phyloP scores from a whole-genome alignment of 2,329 filamentous ascomycete genomes.

The Pyricularia sp. region DNA sequence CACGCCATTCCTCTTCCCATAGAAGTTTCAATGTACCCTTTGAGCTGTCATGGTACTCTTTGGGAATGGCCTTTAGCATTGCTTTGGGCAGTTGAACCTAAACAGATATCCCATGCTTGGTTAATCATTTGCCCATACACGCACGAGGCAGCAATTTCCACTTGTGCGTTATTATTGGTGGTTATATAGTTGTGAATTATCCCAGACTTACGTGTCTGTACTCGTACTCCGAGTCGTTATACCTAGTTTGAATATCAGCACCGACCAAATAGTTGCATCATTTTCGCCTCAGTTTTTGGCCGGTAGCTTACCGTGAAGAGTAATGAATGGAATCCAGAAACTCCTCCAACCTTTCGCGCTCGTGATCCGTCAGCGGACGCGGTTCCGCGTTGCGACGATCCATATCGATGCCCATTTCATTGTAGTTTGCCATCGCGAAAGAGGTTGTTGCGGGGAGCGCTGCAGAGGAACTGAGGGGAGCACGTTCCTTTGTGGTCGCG shows the following conservation, averaged over 20 bases:
- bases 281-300: not conserved
- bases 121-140: not conserved
- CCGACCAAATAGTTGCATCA: constrained; percentile 6
- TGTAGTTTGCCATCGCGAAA: constrained; percentile 15
- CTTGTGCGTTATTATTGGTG: not conserved
- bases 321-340: constrained; percentile 94
- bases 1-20: constrained; percentile 98
- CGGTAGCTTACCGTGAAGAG: constrained; percentile 59
- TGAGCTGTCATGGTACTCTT: constrained; percentile 52
- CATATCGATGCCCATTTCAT: constrained; percentile 60
- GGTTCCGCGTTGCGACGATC: constrained; percentile 81
- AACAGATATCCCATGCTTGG: not conserved
- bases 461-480: not conserved
- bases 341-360: constrained; percentile 79
- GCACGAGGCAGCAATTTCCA: not conserved
- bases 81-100: constrained; percentile 81
- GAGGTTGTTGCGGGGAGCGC: not conserved
- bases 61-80: constrained; percentile 95
- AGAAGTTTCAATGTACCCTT: constrained; percentile 92
- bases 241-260: constrained; percentile 43
- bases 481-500: constrained; percentile 6
- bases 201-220: constrained; percentile 64
- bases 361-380: constrained; percentile 67
- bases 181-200: not conserved
- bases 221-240: constrained; percentile 86